phyloP scores from a whole-genome alignment of 805 yeast species.

The Wickerhamomyces queroliae region DNA sequence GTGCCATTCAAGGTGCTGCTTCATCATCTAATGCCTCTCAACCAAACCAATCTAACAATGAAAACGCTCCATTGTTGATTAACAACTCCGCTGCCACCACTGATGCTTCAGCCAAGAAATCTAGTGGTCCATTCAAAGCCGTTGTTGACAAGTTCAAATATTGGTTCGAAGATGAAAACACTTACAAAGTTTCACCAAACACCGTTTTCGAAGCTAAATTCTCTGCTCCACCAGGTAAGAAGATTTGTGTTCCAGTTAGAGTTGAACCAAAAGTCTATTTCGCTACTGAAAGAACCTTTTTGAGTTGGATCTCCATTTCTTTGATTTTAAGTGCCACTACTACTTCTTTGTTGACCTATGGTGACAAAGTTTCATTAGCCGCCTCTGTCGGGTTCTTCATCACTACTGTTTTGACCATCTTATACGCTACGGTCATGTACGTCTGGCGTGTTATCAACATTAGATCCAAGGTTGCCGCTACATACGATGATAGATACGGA shows the following conservation, averaged over 20 bases:
- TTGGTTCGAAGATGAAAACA: constrained; percentile 45
- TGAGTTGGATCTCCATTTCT: constrained; percentile 91
- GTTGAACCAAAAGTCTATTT: constrained; percentile 99
- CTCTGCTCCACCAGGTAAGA: constrained; percentile 82
- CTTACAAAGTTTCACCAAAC: constrained; percentile 55
- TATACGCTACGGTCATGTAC: constrained; percentile 69
- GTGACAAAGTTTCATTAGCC: constrained; percentile 65
- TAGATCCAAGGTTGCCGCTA: constrained; percentile 73
- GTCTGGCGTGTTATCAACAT: constrained; percentile 79
- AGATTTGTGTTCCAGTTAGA: constrained; percentile 87
- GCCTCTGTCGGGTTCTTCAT: constrained; percentile 85
- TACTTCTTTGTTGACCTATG: constrained; percentile 78
- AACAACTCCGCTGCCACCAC: constrained; percentile 16
- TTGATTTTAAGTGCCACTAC: constrained; percentile 87
- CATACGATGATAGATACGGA: constrained; percentile 84
- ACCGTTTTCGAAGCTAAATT: constrained; percentile 55
- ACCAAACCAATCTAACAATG: constrained; percentile 13
- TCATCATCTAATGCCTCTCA: constrained; percentile 5
- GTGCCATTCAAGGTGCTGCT: constrained; percentile 22
- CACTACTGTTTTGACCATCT: constrained; percentile 67
- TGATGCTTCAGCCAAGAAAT: constrained; percentile 6
- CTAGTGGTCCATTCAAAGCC: constrained; percentile 17
- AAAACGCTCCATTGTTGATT: constrained; percentile 25
- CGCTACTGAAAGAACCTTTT: constrained; percentile 93
- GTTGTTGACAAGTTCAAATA: constrained; percentile 27